Percentiles rank a stretch among this genome's conserved stretches.
These are phyloP conservation scores for Seiridium cupressi DNA, from an alignment of 2,329 filamentous ascomycete species.

Conservation along the genomic window DNA sequence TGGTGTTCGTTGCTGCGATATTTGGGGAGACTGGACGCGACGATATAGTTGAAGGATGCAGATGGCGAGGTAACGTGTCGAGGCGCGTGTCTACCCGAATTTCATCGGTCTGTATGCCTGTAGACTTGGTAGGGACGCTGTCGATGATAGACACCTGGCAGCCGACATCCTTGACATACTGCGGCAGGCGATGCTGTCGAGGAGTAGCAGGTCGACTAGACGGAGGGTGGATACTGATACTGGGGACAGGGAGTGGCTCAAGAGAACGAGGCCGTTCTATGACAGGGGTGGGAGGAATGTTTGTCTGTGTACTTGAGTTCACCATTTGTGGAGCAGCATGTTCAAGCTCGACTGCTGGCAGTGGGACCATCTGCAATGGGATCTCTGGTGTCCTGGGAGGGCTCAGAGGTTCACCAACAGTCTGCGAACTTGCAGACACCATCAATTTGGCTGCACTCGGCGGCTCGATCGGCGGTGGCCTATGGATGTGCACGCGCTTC, in stretches of 20 bases:
- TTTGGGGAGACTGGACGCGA: conserved; percentile 59
- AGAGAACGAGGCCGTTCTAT: conserved; percentile 17
- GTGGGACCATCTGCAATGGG: conserved; percentile 33
- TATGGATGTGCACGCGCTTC: conserved; percentile 61
- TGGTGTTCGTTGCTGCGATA: conserved; percentile 30
- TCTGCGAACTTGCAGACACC: conserved; percentile 66
- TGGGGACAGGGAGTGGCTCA: conserved; percentile 58
- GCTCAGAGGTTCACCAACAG: conserved; percentile 59
- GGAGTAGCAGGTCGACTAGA: conserved; percentile 80
- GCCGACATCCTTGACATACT: conserved; percentile 76
- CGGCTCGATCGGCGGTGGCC: conserved; percentile 48
- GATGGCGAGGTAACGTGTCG: conserved; percentile 70
- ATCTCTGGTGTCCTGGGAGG: conserved; percentile 64
- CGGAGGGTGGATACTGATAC: conserved; percentile 89
- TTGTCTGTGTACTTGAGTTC: conserved; percentile 64
- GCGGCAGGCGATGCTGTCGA: conserved; percentile 70
- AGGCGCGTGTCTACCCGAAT: conserved; percentile 81
- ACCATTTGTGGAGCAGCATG: conserved; percentile 40
- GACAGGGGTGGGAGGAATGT: conserved; percentile 21
- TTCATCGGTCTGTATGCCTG: conserved; percentile 77
- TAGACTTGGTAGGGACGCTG: conserved; percentile 51
- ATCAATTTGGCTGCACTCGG: conserved; percentile 43
- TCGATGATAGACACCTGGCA: conserved; percentile 70
- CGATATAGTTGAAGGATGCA: conserved; percentile 74
- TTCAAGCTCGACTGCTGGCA: conserved; percentile 32